A percentile compares a stretch with the other conserved stretches of the same genome.
Conservation (phyloP, 192 early-diverging fungal genomes). For the Coemansia sp. region DNA sequence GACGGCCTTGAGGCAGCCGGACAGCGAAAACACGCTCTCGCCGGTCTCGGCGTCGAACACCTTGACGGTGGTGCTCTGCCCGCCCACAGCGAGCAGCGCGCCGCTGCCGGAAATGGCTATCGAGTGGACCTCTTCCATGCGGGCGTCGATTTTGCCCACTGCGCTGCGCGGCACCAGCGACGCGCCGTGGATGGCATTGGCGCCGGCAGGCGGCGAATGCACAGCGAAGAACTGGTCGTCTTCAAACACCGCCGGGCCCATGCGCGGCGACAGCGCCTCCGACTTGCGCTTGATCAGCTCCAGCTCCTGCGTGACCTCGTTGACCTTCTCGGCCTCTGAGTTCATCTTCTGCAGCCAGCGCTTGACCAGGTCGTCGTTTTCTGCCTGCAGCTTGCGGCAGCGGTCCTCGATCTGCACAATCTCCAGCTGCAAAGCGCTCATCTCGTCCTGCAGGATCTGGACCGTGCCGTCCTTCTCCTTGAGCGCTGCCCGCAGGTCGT, state of each 20-base stretch:
- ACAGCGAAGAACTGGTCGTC: conserved; percentile 41
- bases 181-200: conserved; percentile 16
- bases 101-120: conserved; percentile 71
- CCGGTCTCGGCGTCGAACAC: conserved; percentile 76
- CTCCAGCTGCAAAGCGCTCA: conserved; percentile 86
- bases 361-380: conserved; percentile 84
- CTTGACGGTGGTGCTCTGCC: conserved; percentile 76
- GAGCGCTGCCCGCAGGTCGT: conserved; percentile 52
- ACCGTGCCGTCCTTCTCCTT: conserved; percentile 91
- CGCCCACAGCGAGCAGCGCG: conserved; percentile 72
- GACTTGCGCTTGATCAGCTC: conserved; percentile 65
- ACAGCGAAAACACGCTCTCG: conserved; percentile 58
- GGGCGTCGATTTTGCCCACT: conserved; percentile 45
- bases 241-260: conserved; percentile 25
- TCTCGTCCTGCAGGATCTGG: conserved; percentile 90
- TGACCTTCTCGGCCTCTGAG: conserved; percentile 87
- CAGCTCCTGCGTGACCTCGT: conserved; percentile 85
- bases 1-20: conserved; percentile 80
- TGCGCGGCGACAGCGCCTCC: conserved; percentile 32
- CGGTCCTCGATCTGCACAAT: conserved; percentile 72
- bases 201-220: conserved; percentile 15
- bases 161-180: conserved; percentile 38
- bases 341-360: conserved; percentile 91
- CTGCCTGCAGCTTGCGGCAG: conserved; percentile 65
- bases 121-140: conserved; percentile 73